Conservation (phyloP, 306 rosid species). For the Malus asiatica region DNA sequence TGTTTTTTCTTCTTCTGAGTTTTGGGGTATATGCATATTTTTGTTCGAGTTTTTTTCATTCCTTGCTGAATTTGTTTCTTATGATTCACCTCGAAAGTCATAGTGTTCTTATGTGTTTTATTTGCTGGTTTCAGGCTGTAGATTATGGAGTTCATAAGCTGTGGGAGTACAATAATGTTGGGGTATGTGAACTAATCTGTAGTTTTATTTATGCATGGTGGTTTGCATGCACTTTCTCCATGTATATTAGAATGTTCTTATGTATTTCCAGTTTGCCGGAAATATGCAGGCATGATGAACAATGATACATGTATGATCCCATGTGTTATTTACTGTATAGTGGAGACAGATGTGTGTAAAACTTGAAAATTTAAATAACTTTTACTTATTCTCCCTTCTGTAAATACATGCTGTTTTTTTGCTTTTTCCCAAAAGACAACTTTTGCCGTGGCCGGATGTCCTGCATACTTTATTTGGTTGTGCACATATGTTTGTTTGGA, state of each 20-base stretch:
- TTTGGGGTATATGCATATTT: not conserved
- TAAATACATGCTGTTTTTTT: not conserved
- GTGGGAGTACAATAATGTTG: slow-evolving; percentile 89
- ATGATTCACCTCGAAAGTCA: not conserved
- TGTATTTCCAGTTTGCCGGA: not conserved
- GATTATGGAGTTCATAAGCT: slow-evolving; percentile 93
- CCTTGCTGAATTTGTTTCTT: not conserved
- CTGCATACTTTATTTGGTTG: not conserved
- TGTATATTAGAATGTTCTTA: not conserved
- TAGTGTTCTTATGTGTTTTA: not conserved
- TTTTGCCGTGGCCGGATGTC: not conserved
- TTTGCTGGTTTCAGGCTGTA: slow-evolving; percentile 60
- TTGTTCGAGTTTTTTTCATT: not conserved
- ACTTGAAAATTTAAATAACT: not conserved
- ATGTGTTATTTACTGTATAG: not conserved
- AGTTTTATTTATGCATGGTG: not conserved
- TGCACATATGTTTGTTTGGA: not conserved
- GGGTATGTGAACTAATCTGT: slow-evolving; percentile 39
- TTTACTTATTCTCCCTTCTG: not conserved
- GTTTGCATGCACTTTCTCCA: not conserved
- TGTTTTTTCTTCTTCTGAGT: not conserved
- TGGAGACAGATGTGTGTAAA: not conserved
- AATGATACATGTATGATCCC: not conserved
- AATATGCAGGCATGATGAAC: not conserved
- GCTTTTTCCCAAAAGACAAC: not conserved